phyloP scores from a whole-genome alignment of 257 asterid species.

The Agastache rugosa region DNA sequence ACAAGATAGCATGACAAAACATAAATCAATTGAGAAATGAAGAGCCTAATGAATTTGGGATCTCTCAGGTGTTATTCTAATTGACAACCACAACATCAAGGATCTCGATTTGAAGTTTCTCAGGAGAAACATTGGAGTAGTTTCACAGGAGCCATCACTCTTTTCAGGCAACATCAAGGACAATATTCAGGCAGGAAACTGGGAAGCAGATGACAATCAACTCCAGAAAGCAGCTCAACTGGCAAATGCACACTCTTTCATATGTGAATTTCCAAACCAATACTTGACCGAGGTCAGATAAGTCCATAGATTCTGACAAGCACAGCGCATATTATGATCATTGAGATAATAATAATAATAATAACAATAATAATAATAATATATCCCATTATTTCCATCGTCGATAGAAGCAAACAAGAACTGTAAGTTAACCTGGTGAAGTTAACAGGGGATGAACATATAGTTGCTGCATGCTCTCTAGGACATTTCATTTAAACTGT shows the following conservation, averaged over 20 bases:
- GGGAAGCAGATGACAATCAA: constrained; percentile 62
- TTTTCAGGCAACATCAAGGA: constrained; percentile 77
- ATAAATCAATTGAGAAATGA: constrained; percentile 13
- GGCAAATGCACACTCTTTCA: constrained; percentile 88
- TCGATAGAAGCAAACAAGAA: neutral
- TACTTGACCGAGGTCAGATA: constrained; percentile 71
- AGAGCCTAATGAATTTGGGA: constrained; percentile 36
- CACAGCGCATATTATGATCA: neutral
- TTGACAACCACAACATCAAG: constrained; percentile 70
- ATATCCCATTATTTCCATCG: neutral
- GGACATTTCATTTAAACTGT: neutral
- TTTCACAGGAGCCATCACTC: constrained; percentile 87
- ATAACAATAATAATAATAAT: neutral
- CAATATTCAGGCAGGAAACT: constrained; percentile 71
- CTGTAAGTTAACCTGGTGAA: neutral
- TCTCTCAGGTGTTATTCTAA: constrained; percentile 64
- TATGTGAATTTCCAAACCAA: constrained; percentile 71
- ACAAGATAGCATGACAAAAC: constrained; percentile 15
- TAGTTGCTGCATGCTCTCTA: constrained; percentile 12
- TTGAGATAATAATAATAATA: neutral
- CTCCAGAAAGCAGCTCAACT: constrained; percentile 62
- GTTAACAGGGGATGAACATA: neutral
- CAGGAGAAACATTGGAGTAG: constrained; percentile 76
- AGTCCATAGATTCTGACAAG: neutral
- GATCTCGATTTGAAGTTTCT: constrained; percentile 75